Conservation (phyloP, 441 rosid species). For the Rhodomyrtus psidioides region DNA sequence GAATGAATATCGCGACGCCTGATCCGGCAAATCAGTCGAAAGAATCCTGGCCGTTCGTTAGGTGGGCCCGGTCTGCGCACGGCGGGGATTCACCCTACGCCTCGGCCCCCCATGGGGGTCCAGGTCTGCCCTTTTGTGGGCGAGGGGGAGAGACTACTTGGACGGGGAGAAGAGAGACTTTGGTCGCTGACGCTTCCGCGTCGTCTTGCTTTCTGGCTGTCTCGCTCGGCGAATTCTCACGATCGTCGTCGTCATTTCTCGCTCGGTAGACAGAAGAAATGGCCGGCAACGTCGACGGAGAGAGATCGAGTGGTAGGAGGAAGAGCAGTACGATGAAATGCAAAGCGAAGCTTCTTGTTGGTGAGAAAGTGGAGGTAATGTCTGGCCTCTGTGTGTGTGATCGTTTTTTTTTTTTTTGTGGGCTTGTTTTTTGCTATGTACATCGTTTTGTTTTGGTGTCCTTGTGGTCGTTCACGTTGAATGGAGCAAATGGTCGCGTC, state of each 20-base stretch:
- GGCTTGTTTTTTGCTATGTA: not conserved
- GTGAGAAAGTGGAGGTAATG: conserved; percentile 34
- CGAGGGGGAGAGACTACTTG: not conserved
- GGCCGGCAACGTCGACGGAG: not conserved
- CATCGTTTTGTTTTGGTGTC: not conserved
- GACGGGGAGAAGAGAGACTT: not conserved
- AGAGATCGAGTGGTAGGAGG: not conserved
- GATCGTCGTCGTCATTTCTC: not conserved
- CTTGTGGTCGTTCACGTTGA: not conserved
- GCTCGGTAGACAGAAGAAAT: not conserved
- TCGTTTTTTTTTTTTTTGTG: not conserved
- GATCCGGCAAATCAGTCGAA: not conserved
- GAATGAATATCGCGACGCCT: not conserved
- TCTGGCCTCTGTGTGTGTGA: not conserved
- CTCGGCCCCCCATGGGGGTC: not conserved
- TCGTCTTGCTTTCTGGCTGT: not conserved
- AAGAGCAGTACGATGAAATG: not conserved
- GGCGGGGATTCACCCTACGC: not conserved
- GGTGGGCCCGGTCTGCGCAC: not conserved
- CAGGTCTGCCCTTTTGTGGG: not conserved
- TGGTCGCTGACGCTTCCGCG: not conserved
- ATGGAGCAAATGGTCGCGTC: not conserved
- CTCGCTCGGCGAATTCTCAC: not conserved
- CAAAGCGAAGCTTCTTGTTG: conserved; percentile 16
- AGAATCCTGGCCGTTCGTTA: not conserved